Evolutionary conservation across 176 grass and related monocot genomes (phyloP), one percentile per base, ranked within the genome.

Genomic region (Pontederia paniculata): DNA sequence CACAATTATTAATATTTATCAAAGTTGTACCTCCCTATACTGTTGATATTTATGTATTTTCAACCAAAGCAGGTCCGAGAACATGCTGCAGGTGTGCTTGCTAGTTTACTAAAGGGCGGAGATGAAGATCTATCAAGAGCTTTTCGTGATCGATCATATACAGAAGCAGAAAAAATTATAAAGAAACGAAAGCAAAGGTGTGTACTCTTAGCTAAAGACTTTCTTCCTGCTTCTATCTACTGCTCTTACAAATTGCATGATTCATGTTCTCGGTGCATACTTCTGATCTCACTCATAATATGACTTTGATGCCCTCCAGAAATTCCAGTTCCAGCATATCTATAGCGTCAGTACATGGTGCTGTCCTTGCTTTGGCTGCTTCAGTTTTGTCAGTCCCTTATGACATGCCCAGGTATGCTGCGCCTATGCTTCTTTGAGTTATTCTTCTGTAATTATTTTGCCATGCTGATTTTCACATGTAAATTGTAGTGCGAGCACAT

Each of bases 301-400:
- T 47, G 50, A 58, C 45, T 49, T 69, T 61, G 25, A 17, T 21
- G 66, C 21, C 21, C 58, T 59, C 56, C 74, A 97, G 93, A 78
- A 79, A 72, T 52, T 58, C 57, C 23, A 66, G 81, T 55, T 84
- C 77, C 12, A 53, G 76, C 44, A 69, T 74, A 44, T 60, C 83
- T n/a, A 62, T 90, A 70, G 76, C 81, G 55, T 78, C 86, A 60
- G 68, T 79, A 62, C 93, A 97, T 79, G 93, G 93, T 72, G 74
- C 80, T 28, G 86, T 82, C 23, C 93, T 97, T 74, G 77, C 93
- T 77, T 81, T 97, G 83, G 74, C 93, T 7, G 74, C 93, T 70
- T 97, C 86, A 8, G 83, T 90, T 41, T 77, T 97, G 60, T 97
- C 93, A 60, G 83, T 90, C 71, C 86, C 93, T 37, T 97, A 97